Percentiles rank a stretch among this genome's conserved stretches.
These are phyloP conservation scores for Heracleum sosnowskyi DNA, from an alignment of 129 eudicot genomes.

Conservation along the genomic window DNA sequence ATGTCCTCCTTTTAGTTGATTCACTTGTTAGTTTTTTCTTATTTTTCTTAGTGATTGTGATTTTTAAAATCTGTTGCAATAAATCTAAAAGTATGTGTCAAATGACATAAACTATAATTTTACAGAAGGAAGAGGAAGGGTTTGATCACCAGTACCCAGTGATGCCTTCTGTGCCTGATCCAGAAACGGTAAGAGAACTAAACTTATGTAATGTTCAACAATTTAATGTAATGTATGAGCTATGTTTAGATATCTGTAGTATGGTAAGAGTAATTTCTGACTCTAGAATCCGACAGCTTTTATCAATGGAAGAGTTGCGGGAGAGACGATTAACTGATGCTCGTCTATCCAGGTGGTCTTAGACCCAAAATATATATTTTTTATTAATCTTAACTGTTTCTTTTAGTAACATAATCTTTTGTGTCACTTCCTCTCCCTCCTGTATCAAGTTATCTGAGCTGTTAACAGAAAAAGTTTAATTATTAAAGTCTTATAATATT, in stretches of 20 bases:
- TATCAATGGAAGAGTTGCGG: conserved; percentile 87
- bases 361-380: too few species aligned
- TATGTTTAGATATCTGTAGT: neutral
- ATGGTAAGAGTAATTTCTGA: conserved; percentile 8
- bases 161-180: conserved; percentile 79
- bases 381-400: neutral
- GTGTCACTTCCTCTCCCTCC: neutral
- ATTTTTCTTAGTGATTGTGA: too few species aligned
- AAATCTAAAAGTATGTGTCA: neutral
- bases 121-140: conserved; percentile 76
- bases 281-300: conserved; percentile 44
- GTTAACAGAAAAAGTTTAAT: neutral
- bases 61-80: too few species aligned
- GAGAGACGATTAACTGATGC: conserved; percentile 90
- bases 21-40: too few species aligned
- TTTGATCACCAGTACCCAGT: conserved; percentile 73
- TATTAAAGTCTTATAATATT: neutral
- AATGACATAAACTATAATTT: conserved; percentile 5
- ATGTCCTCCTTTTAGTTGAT: too few species aligned
- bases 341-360: conserved; percentile 70
- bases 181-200: conserved; percentile 55
- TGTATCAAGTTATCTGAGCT: neutral
- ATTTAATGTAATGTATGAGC: neutral
- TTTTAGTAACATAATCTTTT: neutral
- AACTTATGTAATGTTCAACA: neutral